Conservation (phyloP, 1,139 yeast species). For the Meyerozyma guilliermondii region DNA sequence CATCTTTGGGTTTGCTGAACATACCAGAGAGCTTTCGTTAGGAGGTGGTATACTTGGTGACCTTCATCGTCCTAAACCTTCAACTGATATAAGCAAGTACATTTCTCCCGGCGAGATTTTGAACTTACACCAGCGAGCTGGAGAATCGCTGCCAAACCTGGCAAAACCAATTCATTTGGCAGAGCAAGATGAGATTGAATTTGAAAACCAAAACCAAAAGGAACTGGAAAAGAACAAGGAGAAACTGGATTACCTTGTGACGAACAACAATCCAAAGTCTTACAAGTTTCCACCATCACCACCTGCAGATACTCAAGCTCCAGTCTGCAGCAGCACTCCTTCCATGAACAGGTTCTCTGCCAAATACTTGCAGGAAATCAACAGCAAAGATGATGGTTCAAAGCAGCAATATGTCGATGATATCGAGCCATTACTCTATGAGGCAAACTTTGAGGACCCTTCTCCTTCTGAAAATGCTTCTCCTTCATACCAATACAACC, state of each 20-base stretch:
- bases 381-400: conserved; percentile 8
- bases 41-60: conserved; percentile 29
- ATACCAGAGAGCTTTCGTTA: conserved; percentile 46
- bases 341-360: conserved; percentile 34
- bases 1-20: conserved; percentile 55
- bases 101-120: conserved; percentile 35
- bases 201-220: conserved; percentile 9
- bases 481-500: conserved; percentile 2
- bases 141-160: conserved; percentile 7
- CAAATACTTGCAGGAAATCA: conserved; percentile 39
- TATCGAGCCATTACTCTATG: conserved; percentile 32
- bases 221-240: not conserved
- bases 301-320: conserved; percentile 7
- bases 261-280: conserved; percentile 34
- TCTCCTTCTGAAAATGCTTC: conserved; percentile 4
- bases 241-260: conserved; percentile 33
- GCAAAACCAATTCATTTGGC: conserved; percentile 18
- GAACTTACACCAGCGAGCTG: conserved; percentile 10
- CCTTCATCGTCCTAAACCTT: conserved; percentile 15
- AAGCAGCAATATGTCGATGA: conserved; percentile 31
- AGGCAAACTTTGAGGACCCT: conserved; percentile 4
- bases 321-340: conserved; percentile 8
- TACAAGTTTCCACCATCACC: conserved; percentile 47
- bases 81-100: conserved; percentile 21
- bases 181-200: conserved; percentile 28